Conservation (phyloP, 331 rosid genomes). For the Erythrophleum ivorense region DNA sequence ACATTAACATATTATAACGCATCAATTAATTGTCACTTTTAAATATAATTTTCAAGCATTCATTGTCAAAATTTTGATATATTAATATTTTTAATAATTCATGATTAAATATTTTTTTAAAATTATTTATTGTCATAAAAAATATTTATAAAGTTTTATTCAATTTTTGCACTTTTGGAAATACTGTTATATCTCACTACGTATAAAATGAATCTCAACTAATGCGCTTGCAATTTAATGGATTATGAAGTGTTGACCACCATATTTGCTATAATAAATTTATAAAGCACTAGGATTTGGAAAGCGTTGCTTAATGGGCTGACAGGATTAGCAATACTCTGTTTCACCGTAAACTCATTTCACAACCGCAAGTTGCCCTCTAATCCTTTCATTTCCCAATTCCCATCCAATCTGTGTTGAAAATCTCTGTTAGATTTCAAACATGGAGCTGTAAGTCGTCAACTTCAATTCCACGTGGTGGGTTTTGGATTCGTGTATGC, state of each 20-base stretch:
- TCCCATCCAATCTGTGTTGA: background rate
- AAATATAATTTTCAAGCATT: no score
- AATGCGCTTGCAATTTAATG: background rate
- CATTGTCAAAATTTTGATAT: no score
- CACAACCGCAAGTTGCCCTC: background rate
- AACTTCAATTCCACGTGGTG: slow-evolving; percentile 28
- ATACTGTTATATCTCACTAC: background rate
- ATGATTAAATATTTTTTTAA: no score
- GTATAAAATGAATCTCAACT: background rate
- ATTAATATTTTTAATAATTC: no score
- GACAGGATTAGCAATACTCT: slow-evolving; percentile 17
- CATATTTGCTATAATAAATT: background rate
- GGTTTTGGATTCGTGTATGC: no score
- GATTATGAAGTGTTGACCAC: background rate
- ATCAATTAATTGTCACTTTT: no score
- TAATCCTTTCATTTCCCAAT: slow-evolving; percentile 4
- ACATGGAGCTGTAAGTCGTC: background rate
- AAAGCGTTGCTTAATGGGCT: background rate
- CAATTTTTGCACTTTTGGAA: no score
- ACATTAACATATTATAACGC: no score
- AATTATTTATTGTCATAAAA: no score
- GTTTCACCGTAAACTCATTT: background rate
- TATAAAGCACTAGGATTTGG: slow-evolving; percentile 16
- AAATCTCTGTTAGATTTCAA: background rate
- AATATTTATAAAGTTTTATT: no score